Percentiles rank a stretch among this genome's conserved stretches.
These are phyloP conservation scores for Fonsecaea nubica DNA, from an alignment of 2,329 filamentous ascomycete species.

Conservation along the genomic window DNA sequence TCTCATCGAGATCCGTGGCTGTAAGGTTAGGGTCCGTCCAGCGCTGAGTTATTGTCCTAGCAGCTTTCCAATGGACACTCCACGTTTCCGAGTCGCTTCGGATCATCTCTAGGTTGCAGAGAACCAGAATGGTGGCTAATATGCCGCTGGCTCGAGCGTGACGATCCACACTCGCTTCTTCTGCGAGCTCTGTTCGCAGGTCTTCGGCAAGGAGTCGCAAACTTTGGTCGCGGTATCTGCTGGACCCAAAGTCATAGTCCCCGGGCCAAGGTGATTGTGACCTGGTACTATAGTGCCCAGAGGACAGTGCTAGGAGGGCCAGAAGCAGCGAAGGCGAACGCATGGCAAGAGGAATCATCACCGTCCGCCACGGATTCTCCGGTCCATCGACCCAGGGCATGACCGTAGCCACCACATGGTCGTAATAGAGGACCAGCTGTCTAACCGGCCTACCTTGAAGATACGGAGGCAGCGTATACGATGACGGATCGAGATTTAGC, in stretches of 20 bases:
- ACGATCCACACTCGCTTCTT: conserved; percentile 16
- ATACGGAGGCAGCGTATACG: conserved; percentile 19
- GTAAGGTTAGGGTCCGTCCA: conserved; percentile 27
- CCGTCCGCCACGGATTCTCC: conserved; percentile 40
- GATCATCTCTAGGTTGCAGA: conserved; percentile 42
- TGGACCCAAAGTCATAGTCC: conserved; percentile 15
- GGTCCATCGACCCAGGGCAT: conserved; percentile 43
- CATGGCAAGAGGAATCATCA: conserved; percentile 41
- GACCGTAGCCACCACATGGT: conserved; percentile 37
- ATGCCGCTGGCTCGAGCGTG: conserved; percentile 27
- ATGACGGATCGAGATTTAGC: conserved; percentile 23
- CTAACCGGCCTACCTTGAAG: conserved; percentile 24
- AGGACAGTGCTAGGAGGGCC: conserved; percentile 41
- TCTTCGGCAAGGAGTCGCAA: conserved; percentile 25
- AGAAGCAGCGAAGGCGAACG: conserved; percentile 39
- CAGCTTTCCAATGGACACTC: conserved; percentile 41
- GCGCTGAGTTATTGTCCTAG: conserved; percentile 39
- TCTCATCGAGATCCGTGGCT: conserved; percentile 26
- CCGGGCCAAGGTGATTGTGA: conserved; percentile 9
- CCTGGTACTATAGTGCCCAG: conserved; percentile 37
- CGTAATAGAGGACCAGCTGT: conserved; percentile 41
- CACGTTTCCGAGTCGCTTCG: conserved; percentile 37
- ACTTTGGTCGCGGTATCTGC: conserved; percentile 28
- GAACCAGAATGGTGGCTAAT: conserved; percentile 41
- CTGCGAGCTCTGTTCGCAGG: conserved; percentile 22